Conservation (phyloP, 2,329 filamentous ascomycete species). For the Pseudocercospora macadamiae region DNA sequence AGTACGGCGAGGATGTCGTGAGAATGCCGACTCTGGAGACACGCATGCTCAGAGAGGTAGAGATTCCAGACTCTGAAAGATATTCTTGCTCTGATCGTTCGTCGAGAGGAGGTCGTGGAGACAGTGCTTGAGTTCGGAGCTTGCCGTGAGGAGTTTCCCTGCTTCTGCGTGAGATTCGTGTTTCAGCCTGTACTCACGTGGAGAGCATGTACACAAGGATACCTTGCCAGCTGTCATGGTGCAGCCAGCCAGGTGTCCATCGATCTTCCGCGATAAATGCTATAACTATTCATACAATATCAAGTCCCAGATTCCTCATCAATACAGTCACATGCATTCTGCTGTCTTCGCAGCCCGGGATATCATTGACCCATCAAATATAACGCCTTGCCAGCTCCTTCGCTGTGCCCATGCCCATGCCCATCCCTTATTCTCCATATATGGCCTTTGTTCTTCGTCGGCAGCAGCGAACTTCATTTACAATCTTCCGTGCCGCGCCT, state of each 20-base stretch:
- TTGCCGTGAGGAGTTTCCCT: not conserved
- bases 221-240: too few relatives aligned
- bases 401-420: not conserved
- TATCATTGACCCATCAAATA: not conserved
- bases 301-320: not conserved
- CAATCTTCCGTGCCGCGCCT: constrained; percentile 65
- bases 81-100: too few relatives aligned
- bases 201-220: not conserved
- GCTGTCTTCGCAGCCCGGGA: not conserved
- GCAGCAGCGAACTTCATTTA: constrained; percentile 22
- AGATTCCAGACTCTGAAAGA: too few relatives aligned
- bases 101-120: too few relatives aligned
- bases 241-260: too few relatives aligned
- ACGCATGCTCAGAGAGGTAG: too few relatives aligned
- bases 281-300: constrained; percentile 2
- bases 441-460: not conserved
- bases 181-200: not conserved
- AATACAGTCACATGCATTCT: constrained; percentile 2
- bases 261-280: not conserved
- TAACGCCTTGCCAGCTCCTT: not conserved
- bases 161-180: not conserved
- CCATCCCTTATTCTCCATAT: not conserved
- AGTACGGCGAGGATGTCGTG: too few relatives aligned
- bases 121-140: too few relatives aligned
- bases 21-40: too few relatives aligned